Evolutionary conservation across 805 yeast species (phyloP), one percentile per base, ranked within the genome.

Genomic region (Starmera amethionina): DNA sequence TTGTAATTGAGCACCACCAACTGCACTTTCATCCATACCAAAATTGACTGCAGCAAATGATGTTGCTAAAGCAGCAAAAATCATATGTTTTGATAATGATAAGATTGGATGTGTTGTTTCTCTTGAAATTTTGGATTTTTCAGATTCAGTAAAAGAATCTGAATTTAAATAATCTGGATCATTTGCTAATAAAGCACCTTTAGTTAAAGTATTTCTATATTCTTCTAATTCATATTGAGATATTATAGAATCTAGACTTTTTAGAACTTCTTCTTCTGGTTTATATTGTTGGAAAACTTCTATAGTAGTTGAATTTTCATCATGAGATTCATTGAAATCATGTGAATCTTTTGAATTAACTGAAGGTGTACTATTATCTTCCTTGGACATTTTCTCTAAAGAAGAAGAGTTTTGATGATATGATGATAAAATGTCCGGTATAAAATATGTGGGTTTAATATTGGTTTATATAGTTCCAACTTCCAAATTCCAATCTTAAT

Each of bases 11-110:
- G 86, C 86, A 31, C 86, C 87, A 46, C 79, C 78, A 43, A 77
- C 63, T 9, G 78, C 85, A 7, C 84, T 72, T 55, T 80, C 83
- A 55, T 80, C 87, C 83, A 77, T 77, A 40, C 87, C 87, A 54
- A 71, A 75, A 38, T 79, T 82, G 5, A 82, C 78, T 4, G 83
- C 81, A 14, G 76, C 75, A 37, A 52, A 48, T 1, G 59, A 55
- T 8, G 59, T 50, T n/a, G 83, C 77, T 66, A 79, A 64, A 3
- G 85, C 79, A 36, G 82, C 77, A 51, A 77, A 60, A 8, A 78
- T 70, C 57, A 75, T 71, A 16, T 73, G 69, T 58, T 64, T 50
- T 52, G 72, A 65, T 55, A 68, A 56, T 12, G 63, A 82, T 19
- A 53, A 44, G 61, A 79, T 62, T 25, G 75, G 68, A 35, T 73